A percentile compares a stretch with the other conserved stretches of the same genome.
These are phyloP conservation scores for Amanita molliuscula DNA, from an alignment of 768 basidiomycete genomes.

Conservation along the genomic window DNA sequence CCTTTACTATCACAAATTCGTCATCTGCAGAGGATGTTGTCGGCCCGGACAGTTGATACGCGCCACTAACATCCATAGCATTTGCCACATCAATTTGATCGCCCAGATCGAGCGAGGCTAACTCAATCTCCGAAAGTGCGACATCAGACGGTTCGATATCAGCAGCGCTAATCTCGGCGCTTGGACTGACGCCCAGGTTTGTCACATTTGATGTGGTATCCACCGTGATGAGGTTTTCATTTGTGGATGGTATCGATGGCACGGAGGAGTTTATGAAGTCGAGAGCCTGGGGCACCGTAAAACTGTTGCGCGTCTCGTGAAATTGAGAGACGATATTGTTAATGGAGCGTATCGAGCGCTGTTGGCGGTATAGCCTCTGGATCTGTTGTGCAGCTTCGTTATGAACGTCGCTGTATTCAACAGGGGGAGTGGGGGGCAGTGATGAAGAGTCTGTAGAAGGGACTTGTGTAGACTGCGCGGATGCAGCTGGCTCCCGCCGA, in stretches of 20 bases:
- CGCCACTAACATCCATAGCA: no score
- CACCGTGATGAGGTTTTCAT: conserved; percentile 19
- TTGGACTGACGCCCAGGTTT: neutral
- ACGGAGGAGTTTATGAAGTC: conserved; percentile 33
- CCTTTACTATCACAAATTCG: neutral
- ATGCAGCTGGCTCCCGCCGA: neutral
- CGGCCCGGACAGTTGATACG: no score
- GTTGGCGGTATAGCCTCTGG: conserved; percentile 34
- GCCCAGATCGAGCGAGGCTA: neutral
- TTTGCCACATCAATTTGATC: neutral
- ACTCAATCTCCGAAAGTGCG: neutral
- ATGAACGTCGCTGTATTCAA: conserved; percentile 19
- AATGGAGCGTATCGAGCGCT: conserved; percentile 31
- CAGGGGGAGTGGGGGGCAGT: conserved; percentile 6
- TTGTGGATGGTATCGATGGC: conserved; percentile 6
- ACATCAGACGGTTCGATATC: conserved; percentile 13
- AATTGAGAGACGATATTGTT: conserved; percentile 31
- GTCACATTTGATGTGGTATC: conserved; percentile 13
- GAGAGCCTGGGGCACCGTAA: conserved; percentile 32
- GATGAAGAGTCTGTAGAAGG: conserved; percentile 8
- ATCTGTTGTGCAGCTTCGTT: conserved; percentile 35
- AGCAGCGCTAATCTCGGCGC: conserved; percentile 5
- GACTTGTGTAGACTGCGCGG: neutral
- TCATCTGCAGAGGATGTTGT: neutral
- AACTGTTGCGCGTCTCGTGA: conserved; percentile 27